These are phyloP conservation scores for Geotrichum ghanense DNA, from an alignment of 805 yeast species.

Conservation along the genomic window DNA sequence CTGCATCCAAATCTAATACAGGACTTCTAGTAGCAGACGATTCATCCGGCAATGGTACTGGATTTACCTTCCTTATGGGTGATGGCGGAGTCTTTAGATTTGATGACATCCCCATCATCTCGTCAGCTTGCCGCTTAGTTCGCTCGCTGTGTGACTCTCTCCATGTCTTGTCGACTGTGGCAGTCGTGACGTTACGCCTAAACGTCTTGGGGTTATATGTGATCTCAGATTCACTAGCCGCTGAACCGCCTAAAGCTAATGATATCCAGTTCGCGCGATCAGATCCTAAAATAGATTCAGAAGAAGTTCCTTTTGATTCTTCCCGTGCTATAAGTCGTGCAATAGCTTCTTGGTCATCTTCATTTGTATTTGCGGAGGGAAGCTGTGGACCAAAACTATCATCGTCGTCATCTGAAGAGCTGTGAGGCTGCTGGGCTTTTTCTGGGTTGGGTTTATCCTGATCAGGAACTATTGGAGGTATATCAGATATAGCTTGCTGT, in stretches of 20 bases:
- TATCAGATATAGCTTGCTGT: too few relatives aligned
- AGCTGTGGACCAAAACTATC: slow-evolving; percentile 14
- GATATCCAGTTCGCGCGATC: slow-evolving; percentile 12
- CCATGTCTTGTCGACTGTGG: slow-evolving; percentile 2
- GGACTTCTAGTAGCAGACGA: background rate
- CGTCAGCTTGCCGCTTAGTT: slow-evolving; percentile 9
- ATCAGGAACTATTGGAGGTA: too few relatives aligned
- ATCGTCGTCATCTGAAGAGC: slow-evolving; percentile 5
- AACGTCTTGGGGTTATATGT: slow-evolving; percentile 7
- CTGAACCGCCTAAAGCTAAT: slow-evolving; percentile 11
- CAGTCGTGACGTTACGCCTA: background rate
- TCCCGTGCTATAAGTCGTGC: slow-evolving; percentile 8
- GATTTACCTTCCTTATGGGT: background rate
- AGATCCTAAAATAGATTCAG: slow-evolving; percentile 1
- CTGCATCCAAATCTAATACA: too few relatives aligned
- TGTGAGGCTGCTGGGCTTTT: background rate
- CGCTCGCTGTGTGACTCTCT: slow-evolving; percentile 2
- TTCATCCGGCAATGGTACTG: background rate
- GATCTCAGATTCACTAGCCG: slow-evolving; percentile 1
- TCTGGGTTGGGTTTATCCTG: slow-evolving; percentile 2
- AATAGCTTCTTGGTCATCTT: slow-evolving; percentile 10
- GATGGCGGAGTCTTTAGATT: background rate
- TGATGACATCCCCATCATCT: slow-evolving; percentile 8
- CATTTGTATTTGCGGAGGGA: slow-evolving; percentile 6
- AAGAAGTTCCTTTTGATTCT: background rate